Evolutionary conservation across 306 rosid genomes (phyloP).

Genomic region (Vigna nakashimae): DNA sequence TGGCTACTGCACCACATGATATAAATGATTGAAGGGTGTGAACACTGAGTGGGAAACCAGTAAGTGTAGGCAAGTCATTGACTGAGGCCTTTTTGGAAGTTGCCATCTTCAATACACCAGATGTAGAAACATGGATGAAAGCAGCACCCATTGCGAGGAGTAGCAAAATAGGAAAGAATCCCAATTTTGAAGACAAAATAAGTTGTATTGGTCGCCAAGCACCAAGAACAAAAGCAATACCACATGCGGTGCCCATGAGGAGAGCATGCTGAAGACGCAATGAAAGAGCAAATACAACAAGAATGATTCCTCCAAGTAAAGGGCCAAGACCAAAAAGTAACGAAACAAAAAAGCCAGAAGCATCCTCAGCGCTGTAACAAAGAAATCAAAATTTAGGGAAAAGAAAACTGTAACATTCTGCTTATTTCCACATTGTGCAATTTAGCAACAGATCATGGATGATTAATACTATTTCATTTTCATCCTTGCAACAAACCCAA

Average conservation of each 20-base stretch:
- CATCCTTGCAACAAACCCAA: constrained; percentile 9
- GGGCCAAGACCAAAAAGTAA: constrained; percentile 97
- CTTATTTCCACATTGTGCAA: constrained; percentile 12
- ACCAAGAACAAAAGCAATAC: constrained; percentile 96
- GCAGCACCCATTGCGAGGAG: constrained; percentile 79
- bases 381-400: constrained; percentile 34
- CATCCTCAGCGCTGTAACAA: constrained; percentile 87
- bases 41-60: constrained; percentile 68
- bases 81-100: constrained; percentile 65
- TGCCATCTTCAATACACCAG: constrained; percentile 68
- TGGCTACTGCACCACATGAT: constrained; percentile 87
- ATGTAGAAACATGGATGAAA: constrained; percentile 63
- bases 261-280: constrained; percentile 89
- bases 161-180: constrained; percentile 57
- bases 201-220: constrained; percentile 95
- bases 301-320: constrained; percentile 79
- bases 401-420: neutral
- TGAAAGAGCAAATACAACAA: constrained; percentile 82
- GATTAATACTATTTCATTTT: neutral
- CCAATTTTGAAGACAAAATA: constrained; percentile 81
- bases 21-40: constrained; percentile 97
- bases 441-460: constrained; percentile 30
- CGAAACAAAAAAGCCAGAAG: constrained; percentile 97
- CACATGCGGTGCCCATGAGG: constrained; percentile 95
- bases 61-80: constrained; percentile 57